These are phyloP conservation scores for Aspergillus sp. DNA, from an alignment of 2,329 filamentous ascomycete species.

Conservation along the genomic window DNA sequence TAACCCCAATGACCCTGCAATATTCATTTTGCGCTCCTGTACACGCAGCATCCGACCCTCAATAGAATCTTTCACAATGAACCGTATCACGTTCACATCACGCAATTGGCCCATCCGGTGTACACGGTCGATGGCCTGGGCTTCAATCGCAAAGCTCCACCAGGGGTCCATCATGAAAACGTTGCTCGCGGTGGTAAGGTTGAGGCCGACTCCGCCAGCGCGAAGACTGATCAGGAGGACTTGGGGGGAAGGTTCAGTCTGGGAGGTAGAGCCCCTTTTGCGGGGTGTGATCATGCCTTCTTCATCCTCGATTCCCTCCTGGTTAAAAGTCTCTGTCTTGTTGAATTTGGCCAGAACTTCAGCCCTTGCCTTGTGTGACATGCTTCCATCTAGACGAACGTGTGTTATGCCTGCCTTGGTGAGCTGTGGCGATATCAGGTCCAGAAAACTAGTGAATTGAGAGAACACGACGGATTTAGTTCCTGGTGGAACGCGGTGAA, in stretches of 20 bases:
- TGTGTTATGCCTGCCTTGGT: constrained; percentile 68
- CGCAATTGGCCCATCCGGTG: constrained; percentile 93
- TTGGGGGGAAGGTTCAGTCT: constrained; percentile 20
- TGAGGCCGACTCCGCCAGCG: constrained; percentile 90
- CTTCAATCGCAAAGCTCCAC: constrained; percentile 98
- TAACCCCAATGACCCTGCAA: constrained; percentile 91
- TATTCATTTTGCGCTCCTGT: constrained; percentile 84
- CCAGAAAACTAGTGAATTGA: constrained; percentile 95
- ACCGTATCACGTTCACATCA: constrained; percentile 81
- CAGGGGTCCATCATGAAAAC: constrained; percentile 99
- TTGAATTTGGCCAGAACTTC: constrained; percentile 73
- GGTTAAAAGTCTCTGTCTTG: constrained; percentile 38
- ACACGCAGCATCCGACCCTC: constrained; percentile 93
- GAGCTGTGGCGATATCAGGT: constrained; percentile 82
- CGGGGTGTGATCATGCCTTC: constrained; percentile 7
- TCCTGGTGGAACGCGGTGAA: constrained; percentile 66
- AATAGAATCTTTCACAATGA: constrained; percentile 86
- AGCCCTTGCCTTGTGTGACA: constrained; percentile 80
- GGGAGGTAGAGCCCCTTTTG: background rate
- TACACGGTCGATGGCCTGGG: constrained; percentile 94
- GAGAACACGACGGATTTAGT: constrained; percentile 93
- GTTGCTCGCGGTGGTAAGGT: constrained; percentile 80
- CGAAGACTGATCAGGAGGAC: constrained; percentile 81
- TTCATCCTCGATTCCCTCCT: constrained; percentile 37
- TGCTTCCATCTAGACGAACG: constrained; percentile 86